Conservation (phyloP, 768 basidiomycete species). For the Lentinula aciculospora region DNA sequence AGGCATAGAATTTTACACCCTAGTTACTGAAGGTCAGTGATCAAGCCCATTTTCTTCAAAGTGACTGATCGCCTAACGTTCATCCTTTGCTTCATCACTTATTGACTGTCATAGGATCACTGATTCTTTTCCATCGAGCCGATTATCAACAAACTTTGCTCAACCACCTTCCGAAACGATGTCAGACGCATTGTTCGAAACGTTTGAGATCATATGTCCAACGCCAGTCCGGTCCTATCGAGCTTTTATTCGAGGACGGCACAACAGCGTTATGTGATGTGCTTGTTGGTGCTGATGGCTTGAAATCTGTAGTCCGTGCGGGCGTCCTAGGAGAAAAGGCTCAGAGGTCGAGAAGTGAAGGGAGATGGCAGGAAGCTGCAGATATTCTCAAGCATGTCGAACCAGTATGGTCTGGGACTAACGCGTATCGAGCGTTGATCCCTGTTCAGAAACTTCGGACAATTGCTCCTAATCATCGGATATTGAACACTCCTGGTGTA, state of each 20-base stretch:
- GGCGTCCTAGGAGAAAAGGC: conserved; percentile 33
- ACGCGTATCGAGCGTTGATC: conserved; percentile 58
- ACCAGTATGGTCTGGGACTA: conserved; percentile 54
- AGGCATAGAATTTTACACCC: conserved; percentile 47
- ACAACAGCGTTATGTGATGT: conserved; percentile 55
- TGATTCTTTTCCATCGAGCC: conserved; percentile 56
- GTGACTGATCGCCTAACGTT: background rate
- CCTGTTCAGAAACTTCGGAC: conserved; percentile 39
- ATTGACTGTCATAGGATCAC: conserved; percentile 30
- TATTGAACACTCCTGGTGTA: conserved; percentile 35
- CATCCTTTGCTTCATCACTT: background rate
- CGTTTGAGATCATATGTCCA: conserved; percentile 55
- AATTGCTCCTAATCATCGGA: conserved; percentile 40
- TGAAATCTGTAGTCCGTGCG: conserved; percentile 20
- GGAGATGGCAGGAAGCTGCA: conserved; percentile 30
- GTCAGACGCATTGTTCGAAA: conserved; percentile 47
- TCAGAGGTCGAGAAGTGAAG: conserved; percentile 26
- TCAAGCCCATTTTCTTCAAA: conserved; percentile 8
- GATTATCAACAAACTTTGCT: conserved; percentile 62
- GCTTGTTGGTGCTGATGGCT: conserved; percentile 28
- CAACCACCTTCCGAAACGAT: conserved; percentile 37
- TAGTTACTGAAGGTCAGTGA: conserved; percentile 51
- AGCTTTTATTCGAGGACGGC: conserved; percentile 58
- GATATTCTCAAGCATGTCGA: conserved; percentile 37
- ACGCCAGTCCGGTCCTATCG: conserved; percentile 32